Evolutionary conservation across 2,329 filamentous ascomycete species (phyloP).

Genomic region (Pestalotiopsis fici): DNA sequence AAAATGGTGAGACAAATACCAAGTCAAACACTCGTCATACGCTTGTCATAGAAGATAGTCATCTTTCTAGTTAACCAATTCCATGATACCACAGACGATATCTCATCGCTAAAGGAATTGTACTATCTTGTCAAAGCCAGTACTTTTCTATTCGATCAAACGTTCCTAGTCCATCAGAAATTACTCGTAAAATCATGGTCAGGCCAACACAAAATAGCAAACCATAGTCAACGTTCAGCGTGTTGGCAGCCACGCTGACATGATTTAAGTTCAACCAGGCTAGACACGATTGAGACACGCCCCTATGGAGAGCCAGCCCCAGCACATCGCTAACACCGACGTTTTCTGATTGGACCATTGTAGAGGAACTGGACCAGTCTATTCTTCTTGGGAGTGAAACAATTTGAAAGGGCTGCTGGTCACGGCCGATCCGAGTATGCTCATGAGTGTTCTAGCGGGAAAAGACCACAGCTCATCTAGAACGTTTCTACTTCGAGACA

Average conservation of each 20-base stretch:
- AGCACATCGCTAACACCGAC: not conserved
- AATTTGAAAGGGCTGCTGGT: not conserved
- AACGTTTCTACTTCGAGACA: not conserved
- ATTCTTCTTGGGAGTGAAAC: not conserved
- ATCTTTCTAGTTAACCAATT: no score
- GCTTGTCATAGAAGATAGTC: no score
- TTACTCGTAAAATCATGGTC: not conserved
- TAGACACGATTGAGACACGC: not conserved
- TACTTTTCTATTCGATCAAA: no score
- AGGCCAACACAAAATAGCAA: not conserved
- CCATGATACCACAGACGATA: no score
- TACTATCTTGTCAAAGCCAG: no score
- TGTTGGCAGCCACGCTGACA: not conserved
- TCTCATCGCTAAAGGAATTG: no score
- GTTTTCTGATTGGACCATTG: not conserved
- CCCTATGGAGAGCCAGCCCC: not conserved
- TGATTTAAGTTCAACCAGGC: not conserved
- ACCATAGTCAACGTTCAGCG: not conserved
- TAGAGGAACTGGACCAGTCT: not conserved
- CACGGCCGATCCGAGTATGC: not conserved
- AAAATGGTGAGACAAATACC: no score
- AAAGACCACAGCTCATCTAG: not conserved
- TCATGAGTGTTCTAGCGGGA: not conserved
- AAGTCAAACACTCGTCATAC: no score
- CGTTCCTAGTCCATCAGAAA: not conserved